A percentile compares a stretch with the other conserved stretches of the same genome.
Evolutionary conservation across 257 asterid genomes (phyloP).

Genomic region (Buddleja alternifolia): DNA sequence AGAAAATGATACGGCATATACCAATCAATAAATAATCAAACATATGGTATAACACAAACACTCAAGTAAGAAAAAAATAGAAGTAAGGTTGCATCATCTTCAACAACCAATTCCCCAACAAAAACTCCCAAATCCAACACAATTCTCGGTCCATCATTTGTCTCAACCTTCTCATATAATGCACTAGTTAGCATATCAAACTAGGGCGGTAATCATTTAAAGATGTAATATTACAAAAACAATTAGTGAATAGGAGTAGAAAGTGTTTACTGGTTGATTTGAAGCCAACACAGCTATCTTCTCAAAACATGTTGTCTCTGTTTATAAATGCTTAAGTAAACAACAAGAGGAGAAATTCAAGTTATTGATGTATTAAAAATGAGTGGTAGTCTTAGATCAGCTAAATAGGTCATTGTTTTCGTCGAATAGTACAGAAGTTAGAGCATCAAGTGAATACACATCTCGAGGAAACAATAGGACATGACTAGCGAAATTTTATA

Average conservation of each 20-base stretch:
- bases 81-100: constrained; percentile 59
- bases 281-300: constrained; percentile 39
- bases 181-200: neutral
- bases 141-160: constrained; percentile 36
- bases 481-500: too few species aligned
- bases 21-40: neutral
- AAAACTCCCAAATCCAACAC: constrained; percentile 69
- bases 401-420: too few species aligned
- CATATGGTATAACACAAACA: neutral
- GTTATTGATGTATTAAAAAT: too few species aligned
- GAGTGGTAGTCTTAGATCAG: too few species aligned
- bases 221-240: neutral
- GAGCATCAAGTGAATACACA: too few species aligned
- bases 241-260: neutral
- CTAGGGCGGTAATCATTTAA: neutral
- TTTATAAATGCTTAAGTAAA: too few species aligned
- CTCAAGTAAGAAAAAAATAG: neutral
- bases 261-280: constrained; percentile 32
- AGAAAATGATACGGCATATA: constrained; percentile 5
- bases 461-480: too few species aligned
- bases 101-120: constrained; percentile 77
- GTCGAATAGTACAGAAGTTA: too few species aligned
- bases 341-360: too few species aligned
- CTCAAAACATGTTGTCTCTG: neutral
- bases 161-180: constrained; percentile 38